Base-by-base conservation (phyloP, 1,139 yeast genomes). In the Wickerhamomyces sp. region DNA sequence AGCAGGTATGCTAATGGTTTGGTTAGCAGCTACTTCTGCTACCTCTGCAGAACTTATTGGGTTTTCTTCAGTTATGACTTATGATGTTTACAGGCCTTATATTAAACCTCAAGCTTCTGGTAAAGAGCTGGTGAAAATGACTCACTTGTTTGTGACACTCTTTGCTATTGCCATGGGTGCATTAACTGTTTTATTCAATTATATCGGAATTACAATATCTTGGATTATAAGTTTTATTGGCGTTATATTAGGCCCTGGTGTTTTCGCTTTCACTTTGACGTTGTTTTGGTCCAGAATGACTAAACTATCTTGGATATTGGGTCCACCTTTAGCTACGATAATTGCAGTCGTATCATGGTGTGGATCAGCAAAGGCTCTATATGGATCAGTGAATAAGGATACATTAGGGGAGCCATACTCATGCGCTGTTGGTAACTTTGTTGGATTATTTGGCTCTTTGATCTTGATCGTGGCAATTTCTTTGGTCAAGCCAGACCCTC, bases 31-130 rank as follows among this genome's bases (percentile, higher is more conserved):
- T 12, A 73, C 78, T 2, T 70, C 76, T 12, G 76, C 78, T 39
- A 69, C 72, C 69, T 66, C 73, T 37, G 74, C 78, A 13, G 76
- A 73, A 54, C 63, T 71, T 48, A 68, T 73, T 56, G 72, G 78
- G 7, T 74, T 72, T 5, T 68, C 75, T 5, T 67, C 76, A 12
- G 65, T 73, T 35, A 60, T 65, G 49, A 67, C 76, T 31, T 73
- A 70, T 51, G 78, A 73, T 58, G 62, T 73, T 41, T 73, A 67
- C 61, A 63, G 76, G 54, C 60, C 67, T 24, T 72, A 73, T 52
- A 49, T 72, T 39, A 64, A 70, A 41, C 77, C 77, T 14, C 56
- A 64, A 20, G 78, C 78, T 28, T 54, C 62, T 18, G 76, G 76
- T 42, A 71, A 69, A 52, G 60, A 61, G 47, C 61, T 73, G 50